Conservation (phyloP, 1,139 yeast genomes). For the Kodamaea suecica region DNA sequence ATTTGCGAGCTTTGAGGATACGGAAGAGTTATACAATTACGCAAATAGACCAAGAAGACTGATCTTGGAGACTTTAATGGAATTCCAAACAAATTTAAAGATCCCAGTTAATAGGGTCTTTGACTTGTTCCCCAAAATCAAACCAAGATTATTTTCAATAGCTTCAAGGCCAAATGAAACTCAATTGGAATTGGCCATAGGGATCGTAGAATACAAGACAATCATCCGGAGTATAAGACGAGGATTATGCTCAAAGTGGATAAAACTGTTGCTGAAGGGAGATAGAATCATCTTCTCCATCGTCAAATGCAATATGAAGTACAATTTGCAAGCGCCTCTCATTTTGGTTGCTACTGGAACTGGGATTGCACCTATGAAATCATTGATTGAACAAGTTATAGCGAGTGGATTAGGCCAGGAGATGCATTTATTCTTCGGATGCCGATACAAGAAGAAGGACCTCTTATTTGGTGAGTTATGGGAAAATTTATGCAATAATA, state of each 20-base stretch:
- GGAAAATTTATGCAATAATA: constrained; percentile 30
- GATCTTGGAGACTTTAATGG: constrained; percentile 75
- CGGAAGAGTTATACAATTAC: constrained; percentile 81
- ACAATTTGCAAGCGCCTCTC: constrained; percentile 46
- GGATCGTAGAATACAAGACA: constrained; percentile 84
- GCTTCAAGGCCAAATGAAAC: constrained; percentile 55
- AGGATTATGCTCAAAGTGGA: constrained; percentile 84
- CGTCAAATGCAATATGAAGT: constrained; percentile 44
- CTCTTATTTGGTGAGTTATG: constrained; percentile 58
- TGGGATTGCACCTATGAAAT: constrained; percentile 86
- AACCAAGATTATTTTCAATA: constrained; percentile 81
- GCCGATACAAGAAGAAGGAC: constrained; percentile 66
- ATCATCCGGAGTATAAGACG: constrained; percentile 69
- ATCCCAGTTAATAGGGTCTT: constrained; percentile 73
- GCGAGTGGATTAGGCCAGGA: constrained; percentile 1
- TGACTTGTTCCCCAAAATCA: constrained; percentile 74
- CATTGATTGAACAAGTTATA: constrained; percentile 45
- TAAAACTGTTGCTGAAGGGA: constrained; percentile 47
- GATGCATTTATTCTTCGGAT: constrained; percentile 66
- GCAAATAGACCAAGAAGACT: constrained; percentile 91
- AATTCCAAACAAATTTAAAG: constrained; percentile 63
- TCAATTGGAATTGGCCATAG: constrained; percentile 64
- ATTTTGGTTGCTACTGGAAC: constrained; percentile 87
- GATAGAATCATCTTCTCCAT: constrained; percentile 56
- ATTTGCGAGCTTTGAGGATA: constrained; percentile 67